Conservation (phyloP, 2,329 filamentous ascomycete genomes). For the Trichoderma sp. region DNA sequence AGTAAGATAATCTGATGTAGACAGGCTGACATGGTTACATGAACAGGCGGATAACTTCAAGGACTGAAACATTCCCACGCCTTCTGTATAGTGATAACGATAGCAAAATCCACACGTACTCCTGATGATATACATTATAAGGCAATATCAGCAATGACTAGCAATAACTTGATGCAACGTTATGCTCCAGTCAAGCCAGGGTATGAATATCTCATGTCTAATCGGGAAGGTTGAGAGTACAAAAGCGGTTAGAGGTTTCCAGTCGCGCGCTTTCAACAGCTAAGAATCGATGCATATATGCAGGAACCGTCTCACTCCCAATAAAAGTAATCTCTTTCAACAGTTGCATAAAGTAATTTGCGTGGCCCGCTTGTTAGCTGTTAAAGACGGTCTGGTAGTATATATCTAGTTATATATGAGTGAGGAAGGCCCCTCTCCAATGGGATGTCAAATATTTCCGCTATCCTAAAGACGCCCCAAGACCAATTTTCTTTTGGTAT, state of each 20-base stretch:
- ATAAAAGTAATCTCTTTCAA: not conserved
- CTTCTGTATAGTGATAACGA: not conserved
- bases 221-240: slow-evolving; percentile 16
- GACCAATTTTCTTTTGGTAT: not conserved
- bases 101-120: not conserved
- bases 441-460: not conserved
- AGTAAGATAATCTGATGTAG: not conserved
- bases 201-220: not conserved
- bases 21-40: slow-evolving; percentile 18
- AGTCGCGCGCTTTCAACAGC: not conserved
- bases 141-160: slow-evolving; percentile 5
- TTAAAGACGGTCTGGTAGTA: not conserved
- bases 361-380: not conserved
- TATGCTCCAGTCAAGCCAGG: slow-evolving; percentile 3
- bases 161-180: slow-evolving; percentile 18
- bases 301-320: not conserved
- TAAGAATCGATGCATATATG: not conserved
- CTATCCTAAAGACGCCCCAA: not conserved
- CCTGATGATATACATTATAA: not conserved
- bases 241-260: not conserved
- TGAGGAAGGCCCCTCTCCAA: not conserved
- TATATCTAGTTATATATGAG: not conserved
- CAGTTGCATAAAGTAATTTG: not conserved
- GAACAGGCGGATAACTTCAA: not conserved
- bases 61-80: slow-evolving; percentile 2